These are phyloP conservation scores for Pythium brachiatum DNA, from an alignment of 352 stramenopile genomes.

Conservation along the genomic window DNA sequence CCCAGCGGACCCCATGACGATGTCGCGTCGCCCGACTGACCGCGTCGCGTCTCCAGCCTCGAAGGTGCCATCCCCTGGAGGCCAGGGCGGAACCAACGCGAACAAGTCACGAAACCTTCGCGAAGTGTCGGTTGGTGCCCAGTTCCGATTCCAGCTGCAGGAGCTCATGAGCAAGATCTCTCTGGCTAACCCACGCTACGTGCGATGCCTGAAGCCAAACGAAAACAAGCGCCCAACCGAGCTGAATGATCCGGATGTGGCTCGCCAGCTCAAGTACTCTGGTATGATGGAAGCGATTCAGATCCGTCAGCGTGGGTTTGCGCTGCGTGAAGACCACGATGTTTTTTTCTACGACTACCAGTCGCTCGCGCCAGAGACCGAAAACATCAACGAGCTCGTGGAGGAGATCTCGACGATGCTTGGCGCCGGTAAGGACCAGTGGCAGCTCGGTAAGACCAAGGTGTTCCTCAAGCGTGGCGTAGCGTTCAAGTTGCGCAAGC, in stretches of 20 bases:
- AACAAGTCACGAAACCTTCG: slow-evolving; percentile 83
- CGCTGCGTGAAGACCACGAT: slow-evolving; percentile 85
- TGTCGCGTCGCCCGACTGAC: slow-evolving; percentile 65
- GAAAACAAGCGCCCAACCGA: slow-evolving; percentile 76
- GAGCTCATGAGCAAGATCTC: slow-evolving; percentile 90
- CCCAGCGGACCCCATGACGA: slow-evolving; percentile 46
- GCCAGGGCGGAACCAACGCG: slow-evolving; percentile 31
- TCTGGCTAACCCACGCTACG: slow-evolving; percentile 82
- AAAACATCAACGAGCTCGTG: slow-evolving; percentile 83
- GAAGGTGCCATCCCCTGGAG: slow-evolving; percentile 23
- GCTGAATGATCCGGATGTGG: slow-evolving; percentile 80
- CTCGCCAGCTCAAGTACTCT: slow-evolving; percentile 88
- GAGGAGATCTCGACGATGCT: slow-evolving; percentile 84
- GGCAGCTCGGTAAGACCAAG: slow-evolving; percentile 87
- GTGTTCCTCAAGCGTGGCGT: slow-evolving; percentile 83
- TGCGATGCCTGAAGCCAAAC: slow-evolving; percentile 89
- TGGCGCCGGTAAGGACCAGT: slow-evolving; percentile 85
- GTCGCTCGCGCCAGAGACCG: slow-evolving; percentile 73
- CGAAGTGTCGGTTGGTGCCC: slow-evolving; percentile 82
- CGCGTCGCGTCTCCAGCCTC: slow-evolving; percentile 30
- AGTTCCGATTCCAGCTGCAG: slow-evolving; percentile 88
- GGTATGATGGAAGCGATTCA: slow-evolving; percentile 92
- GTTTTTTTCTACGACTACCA: slow-evolving; percentile 92
- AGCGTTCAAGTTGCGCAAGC: slow-evolving; percentile 77
- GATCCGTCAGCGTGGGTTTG: slow-evolving; percentile 87